Evolutionary conservation across 495 filamentous ascomycete genomes (phyloP).

Genomic region (Collariella sp.): DNA sequence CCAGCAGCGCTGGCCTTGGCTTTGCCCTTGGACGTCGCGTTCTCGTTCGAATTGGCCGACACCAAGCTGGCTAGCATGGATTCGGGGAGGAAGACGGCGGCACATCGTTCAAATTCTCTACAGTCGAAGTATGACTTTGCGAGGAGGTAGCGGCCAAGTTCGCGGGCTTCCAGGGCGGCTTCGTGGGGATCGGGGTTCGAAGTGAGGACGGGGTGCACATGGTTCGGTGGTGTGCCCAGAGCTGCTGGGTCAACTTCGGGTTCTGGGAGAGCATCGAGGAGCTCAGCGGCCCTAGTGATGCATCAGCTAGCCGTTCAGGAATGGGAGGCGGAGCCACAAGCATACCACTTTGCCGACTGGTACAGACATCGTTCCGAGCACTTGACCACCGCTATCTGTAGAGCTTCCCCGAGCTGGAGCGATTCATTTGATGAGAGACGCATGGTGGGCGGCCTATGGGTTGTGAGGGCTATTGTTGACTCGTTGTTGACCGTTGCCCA

Average conservation of each 20-base stretch:
- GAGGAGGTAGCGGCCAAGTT: conserved; percentile 74
- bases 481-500: not conserved
- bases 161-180: conserved; percentile 67
- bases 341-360: conserved; percentile 92
- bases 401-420: conserved; percentile 46
- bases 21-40: conserved; percentile 48
- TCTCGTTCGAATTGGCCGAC: conserved; percentile 37
- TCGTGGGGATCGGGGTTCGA: conserved; percentile 54
- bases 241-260: conserved; percentile 26
- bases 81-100: conserved; percentile 77
- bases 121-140: conserved; percentile 96
- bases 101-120: conserved; percentile 89
- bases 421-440: conserved; percentile 40
- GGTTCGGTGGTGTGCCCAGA: conserved; percentile 23
- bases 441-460: conserved; percentile 10
- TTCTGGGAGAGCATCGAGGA: conserved; percentile 69
- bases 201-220: conserved; percentile 39
- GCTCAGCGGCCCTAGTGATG: conserved; percentile 75
- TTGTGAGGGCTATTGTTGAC: not conserved
- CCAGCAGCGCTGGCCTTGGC: conserved; percentile 36
- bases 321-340: not conserved
- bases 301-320: not conserved
- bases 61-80: conserved; percentile 56
- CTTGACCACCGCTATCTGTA: conserved; percentile 77
- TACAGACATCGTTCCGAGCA: conserved; percentile 95